phyloP scores from a whole-genome alignment of 1,139 yeast genomes.

The Hansenula lynferdii region DNA sequence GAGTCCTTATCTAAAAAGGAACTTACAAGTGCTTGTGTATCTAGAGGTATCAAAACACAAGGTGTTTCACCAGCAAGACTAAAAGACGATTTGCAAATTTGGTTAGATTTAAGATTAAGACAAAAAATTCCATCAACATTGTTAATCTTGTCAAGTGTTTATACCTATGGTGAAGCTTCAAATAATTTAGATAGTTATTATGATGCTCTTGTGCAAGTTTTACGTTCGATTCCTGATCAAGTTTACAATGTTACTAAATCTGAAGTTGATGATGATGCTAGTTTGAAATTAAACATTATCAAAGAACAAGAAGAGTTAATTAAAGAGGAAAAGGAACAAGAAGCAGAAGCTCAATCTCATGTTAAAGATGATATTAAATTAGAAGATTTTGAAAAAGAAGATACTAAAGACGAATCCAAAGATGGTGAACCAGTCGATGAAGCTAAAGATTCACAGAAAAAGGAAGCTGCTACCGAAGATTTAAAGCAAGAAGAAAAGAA shows the following conservation, averaged over 20 bases:
- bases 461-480: no score
- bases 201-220: conserved; percentile 85
- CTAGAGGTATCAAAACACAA: conserved; percentile 85
- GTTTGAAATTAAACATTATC: conserved; percentile 84
- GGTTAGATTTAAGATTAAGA: conserved; percentile 87
- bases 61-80: conserved; percentile 83
- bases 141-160: conserved; percentile 80
- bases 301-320: conserved; percentile 96
- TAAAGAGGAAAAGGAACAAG: conserved; percentile 83
- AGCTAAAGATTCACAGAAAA: no score
- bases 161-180: conserved; percentile 74
- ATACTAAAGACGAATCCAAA: neutral
- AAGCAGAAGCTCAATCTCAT: conserved; percentile 56
- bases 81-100: conserved; percentile 75
- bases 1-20: conserved; percentile 78
- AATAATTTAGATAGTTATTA: conserved; percentile 54
- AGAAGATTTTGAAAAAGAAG: conserved; percentile 58
- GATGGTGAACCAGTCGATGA: no score
- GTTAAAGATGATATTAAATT: conserved; percentile 76
- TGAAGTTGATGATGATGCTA: conserved; percentile 64
- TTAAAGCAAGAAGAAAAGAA: no score
- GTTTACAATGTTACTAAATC: conserved; percentile 94
- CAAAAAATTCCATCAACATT: conserved; percentile 91
- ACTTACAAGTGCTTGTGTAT: conserved; percentile 84
- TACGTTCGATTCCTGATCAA: conserved; percentile 91